These are phyloP conservation scores for Huiozyma naganishii DNA, from an alignment of 805 yeast genomes.

Conservation along the genomic window DNA sequence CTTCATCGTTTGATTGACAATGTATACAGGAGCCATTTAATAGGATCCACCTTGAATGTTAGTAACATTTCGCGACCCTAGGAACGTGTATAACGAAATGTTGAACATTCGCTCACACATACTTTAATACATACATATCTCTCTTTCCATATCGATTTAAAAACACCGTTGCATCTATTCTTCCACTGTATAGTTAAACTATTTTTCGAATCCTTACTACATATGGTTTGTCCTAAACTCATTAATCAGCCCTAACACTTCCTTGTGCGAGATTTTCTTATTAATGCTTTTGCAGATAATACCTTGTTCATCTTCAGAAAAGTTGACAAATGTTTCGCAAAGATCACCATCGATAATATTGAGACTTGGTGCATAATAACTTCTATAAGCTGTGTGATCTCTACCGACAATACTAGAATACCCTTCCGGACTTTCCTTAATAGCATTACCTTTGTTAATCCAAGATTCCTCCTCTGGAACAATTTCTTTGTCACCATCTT, in stretches of 20 bases:
- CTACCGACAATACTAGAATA: slow-evolving; percentile 43
- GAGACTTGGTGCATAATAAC: slow-evolving; percentile 73
- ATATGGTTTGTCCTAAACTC: slow-evolving; percentile 23
- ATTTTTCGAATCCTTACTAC: slow-evolving; percentile 3
- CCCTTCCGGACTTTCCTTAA: slow-evolving; percentile 15
- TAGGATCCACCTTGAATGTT: slow-evolving; percentile 15
- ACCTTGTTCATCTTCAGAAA: slow-evolving; percentile 15
- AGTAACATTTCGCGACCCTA: slow-evolving; percentile 4
- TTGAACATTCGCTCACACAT: too few species aligned
- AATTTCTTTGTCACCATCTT: slow-evolving; percentile 1
- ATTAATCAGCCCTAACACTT: slow-evolving; percentile 12
- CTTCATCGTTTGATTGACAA: slow-evolving; percentile 18
- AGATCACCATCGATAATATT: slow-evolving; percentile 83
- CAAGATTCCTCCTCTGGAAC: slow-evolving; percentile 1
- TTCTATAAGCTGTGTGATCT: slow-evolving; percentile 55
- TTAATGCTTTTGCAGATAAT: slow-evolving; percentile 22
- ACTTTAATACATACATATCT: too few species aligned
- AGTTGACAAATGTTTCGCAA: slow-evolving; percentile 43
- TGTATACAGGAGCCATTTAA: slow-evolving; percentile 18
- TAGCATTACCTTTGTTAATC: background rate
- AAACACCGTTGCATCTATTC: background rate
- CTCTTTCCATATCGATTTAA: too few species aligned
- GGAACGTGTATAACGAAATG: background rate
- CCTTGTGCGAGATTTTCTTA: slow-evolving; percentile 29
- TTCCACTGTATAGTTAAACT: background rate